Conservation (phyloP, 345 rosid genomes). For the Eucalyptus rudis region DNA sequence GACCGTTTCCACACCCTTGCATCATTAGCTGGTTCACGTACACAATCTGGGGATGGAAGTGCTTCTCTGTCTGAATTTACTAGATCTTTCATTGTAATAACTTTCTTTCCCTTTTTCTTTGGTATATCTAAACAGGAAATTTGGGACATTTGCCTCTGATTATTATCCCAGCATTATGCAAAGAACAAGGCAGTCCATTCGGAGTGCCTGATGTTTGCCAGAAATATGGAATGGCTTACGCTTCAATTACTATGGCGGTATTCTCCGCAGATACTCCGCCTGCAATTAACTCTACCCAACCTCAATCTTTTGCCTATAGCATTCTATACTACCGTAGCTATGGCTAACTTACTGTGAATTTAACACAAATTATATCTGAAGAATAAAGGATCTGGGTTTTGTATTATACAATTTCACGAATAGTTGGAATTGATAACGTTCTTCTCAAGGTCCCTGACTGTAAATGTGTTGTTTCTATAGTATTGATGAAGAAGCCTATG, state of each 20-base stretch:
- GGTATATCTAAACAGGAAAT: conserved; percentile 16
- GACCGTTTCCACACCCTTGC: neutral
- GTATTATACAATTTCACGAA: neutral
- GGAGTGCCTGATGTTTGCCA: conserved; percentile 29
- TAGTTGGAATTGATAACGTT: neutral
- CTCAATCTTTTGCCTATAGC: neutral
- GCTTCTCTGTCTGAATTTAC: neutral
- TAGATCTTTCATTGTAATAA: neutral
- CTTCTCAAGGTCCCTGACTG: neutral
- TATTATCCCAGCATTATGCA: conserved; percentile 38
- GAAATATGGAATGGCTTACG: conserved; percentile 25
- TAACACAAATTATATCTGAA: neutral
- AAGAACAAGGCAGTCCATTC: conserved; percentile 31
- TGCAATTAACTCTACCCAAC: neutral
- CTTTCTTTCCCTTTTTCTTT: neutral
- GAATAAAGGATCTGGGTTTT: neutral
- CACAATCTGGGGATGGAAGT: neutral
- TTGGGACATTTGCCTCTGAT: conserved; percentile 34
- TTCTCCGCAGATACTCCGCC: neutral
- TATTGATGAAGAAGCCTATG: neutral
- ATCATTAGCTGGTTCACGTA: neutral
- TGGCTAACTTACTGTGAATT: neutral
- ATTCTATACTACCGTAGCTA: neutral
- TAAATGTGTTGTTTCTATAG: neutral
- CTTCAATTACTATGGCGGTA: conserved; percentile 44